Evolutionary conservation across 441 rosid species (phyloP), one percentile per base, ranked within the genome.

Genomic region (Bocquillonia castaneifolia): DNA sequence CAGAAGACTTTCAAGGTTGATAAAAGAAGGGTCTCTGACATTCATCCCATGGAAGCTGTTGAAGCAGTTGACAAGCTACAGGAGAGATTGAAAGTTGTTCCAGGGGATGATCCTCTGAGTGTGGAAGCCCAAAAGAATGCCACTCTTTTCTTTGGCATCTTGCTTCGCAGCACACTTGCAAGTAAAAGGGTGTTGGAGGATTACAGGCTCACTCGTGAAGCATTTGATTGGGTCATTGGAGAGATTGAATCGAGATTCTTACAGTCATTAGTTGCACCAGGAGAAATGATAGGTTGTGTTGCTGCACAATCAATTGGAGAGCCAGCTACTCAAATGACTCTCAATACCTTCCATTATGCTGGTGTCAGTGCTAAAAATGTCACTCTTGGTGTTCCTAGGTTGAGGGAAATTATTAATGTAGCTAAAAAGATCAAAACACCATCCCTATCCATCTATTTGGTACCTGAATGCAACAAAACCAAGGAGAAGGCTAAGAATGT

Each of bases 331-430:
- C 99, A 95, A 80, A 95, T 95, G 99, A 95, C 99, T 58, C 91
- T 95, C 18, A 95, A 95, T 77, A 95, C 99, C 22, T 95, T 92
- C 77, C 99, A 95, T 69, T 95, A 90, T 64, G 99, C 99, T 83
- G 99, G 99, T 88, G 99, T 95, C 45, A 95, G 99, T 85, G 99
- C 99, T 18, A 95, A 95, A 84, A 95, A 95, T 67, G 99, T 95
- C 47, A 95, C 99, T 55, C 95, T 95, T 20, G 99, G 99, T 79
- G 99, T 95, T 59, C 98, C 99, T 26, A 78, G 98, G 89, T 74
- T 95, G 84, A 86, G 98, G 71, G 98, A 95, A 71, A 95, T 95
- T 73, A 95, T 95, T 50, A 95, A 95, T 34, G 98, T 95, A 13
- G 98, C 99, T 37, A 95, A 95, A 78, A 90, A 92, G 67, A 94